These are phyloP conservation scores for Fraxinus velutina DNA, from an alignment of 305 asterid species.

Conservation along the genomic window DNA sequence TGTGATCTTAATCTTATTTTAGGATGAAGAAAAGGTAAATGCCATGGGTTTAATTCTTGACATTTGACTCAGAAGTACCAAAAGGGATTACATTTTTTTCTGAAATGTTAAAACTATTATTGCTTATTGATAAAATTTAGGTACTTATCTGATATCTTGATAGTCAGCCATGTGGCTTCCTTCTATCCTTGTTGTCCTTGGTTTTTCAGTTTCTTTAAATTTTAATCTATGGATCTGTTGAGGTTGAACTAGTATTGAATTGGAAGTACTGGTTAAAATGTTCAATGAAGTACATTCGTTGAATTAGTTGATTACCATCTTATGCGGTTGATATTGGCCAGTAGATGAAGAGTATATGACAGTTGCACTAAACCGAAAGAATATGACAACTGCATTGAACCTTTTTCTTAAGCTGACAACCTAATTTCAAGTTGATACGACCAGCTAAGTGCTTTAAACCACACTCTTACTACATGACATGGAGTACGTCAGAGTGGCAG, in stretches of 20 bases:
- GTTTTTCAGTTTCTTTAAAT: background rate
- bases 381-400: background rate
- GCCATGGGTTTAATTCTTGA: background rate
- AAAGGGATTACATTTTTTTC: background rate
- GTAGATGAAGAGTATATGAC: background rate
- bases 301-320: background rate
- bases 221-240: background rate
- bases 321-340: background rate
- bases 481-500: background rate
- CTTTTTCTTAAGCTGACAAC: background rate
- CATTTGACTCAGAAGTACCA: background rate
- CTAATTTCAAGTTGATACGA: background rate
- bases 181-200: background rate
- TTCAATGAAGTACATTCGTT: background rate
- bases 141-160: background rate
- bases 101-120: background rate
- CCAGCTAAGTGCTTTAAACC: background rate
- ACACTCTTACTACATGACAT: background rate
- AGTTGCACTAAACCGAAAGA: background rate
- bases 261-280: background rate
- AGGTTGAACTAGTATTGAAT: background rate
- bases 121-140: background rate
- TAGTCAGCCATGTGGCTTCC: background rate
- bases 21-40: background rate
- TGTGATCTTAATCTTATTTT: background rate